Evolutionary conservation across 1,139 yeast species (phyloP).

Genomic region (Scheffersomyces parashehatae): DNA sequence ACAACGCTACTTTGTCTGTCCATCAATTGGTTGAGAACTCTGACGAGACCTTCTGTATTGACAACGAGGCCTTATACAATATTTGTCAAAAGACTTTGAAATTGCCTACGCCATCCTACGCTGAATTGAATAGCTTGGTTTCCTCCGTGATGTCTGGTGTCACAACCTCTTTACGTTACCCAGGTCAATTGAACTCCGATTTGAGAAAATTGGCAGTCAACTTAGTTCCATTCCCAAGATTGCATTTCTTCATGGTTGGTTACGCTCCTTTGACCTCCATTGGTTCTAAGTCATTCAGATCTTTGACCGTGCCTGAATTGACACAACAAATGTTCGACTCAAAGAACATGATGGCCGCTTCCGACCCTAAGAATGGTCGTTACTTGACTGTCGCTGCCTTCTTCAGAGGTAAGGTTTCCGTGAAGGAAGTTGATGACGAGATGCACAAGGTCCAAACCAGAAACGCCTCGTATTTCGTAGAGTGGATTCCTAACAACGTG

Average conservation of each 20-base stretch:
- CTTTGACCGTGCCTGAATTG: slow-evolving; percentile 84
- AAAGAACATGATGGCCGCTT: slow-evolving; percentile 93
- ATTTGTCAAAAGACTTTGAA: slow-evolving; percentile 85
- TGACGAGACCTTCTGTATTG: slow-evolving; percentile 92
- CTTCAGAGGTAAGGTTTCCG: slow-evolving; percentile 89
- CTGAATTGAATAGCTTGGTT: slow-evolving; percentile 76
- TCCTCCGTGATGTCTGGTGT: slow-evolving; percentile 94
- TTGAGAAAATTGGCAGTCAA: slow-evolving; percentile 89
- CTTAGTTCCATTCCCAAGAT: slow-evolving; percentile 91
- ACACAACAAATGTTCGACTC: slow-evolving; percentile 93
- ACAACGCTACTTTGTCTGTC: slow-evolving; percentile 88
- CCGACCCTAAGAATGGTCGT: slow-evolving; percentile 88
- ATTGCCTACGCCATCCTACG: slow-evolving; percentile 74
- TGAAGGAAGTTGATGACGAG: slow-evolving; percentile 92
- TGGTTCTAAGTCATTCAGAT: slow-evolving; percentile 78
- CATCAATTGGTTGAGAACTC: slow-evolving; percentile 89
- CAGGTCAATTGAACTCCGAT: slow-evolving; percentile 92
- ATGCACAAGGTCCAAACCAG: slow-evolving; percentile 83
- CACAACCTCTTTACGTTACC: slow-evolving; percentile 84
- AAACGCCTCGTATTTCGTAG: slow-evolving; percentile 81
- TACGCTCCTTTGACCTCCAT: slow-evolving; percentile 87
- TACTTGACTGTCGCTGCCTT: slow-evolving; percentile 93
- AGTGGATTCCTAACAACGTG: slow-evolving; percentile 96
- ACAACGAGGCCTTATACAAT: slow-evolving; percentile 88
- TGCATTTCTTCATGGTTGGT: slow-evolving; percentile 93